These are phyloP conservation scores for Wickerhamomyces sydowiorum DNA, from an alignment of 805 yeast genomes.

Conservation along the genomic window DNA sequence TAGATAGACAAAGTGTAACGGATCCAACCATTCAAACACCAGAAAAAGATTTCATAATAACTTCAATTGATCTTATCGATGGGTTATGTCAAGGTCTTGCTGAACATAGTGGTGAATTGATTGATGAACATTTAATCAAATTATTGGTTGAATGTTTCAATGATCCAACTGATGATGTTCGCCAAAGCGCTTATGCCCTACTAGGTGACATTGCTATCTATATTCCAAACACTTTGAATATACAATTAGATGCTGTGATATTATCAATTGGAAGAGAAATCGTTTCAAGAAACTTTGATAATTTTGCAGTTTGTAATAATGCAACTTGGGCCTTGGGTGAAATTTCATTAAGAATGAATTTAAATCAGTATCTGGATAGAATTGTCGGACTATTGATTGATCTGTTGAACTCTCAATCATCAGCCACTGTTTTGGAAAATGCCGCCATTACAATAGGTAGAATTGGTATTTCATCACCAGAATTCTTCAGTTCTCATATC, in stretches of 20 bases:
- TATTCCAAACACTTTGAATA: slow-evolving; percentile 23
- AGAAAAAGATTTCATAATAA: slow-evolving; percentile 85
- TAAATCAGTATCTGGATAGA: slow-evolving; percentile 48
- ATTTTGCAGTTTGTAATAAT: slow-evolving; percentile 71
- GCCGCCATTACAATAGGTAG: slow-evolving; percentile 88
- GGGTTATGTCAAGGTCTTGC: slow-evolving; percentile 91
- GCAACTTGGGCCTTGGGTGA: slow-evolving; percentile 96
- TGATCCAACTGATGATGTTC: slow-evolving; percentile 78
- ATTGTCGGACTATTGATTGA: slow-evolving; percentile 53
- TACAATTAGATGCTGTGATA: slow-evolving; percentile 39
- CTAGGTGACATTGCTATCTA: slow-evolving; percentile 83
- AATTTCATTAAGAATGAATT: slow-evolving; percentile 54
- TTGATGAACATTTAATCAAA: slow-evolving; percentile 47
- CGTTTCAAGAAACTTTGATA: slow-evolving; percentile 41
- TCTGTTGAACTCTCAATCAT: slow-evolving; percentile 51
- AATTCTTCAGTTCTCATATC: slow-evolving; percentile 51
- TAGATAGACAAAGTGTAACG: slow-evolving; percentile 54
- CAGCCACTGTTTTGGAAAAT: slow-evolving; percentile 71
- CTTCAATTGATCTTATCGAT: slow-evolving; percentile 84
- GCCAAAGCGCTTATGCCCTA: slow-evolving; percentile 87
- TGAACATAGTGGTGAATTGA: slow-evolving; percentile 49
- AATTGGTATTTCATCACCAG: slow-evolving; percentile 61
- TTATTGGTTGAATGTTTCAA: slow-evolving; percentile 64
- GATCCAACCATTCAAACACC: slow-evolving; percentile 71
- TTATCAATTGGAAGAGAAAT: slow-evolving; percentile 66